Evolutionary conservation across 1,284 basidiomycete species (phyloP), one percentile per base, ranked within the genome.

Genomic region (Golubevia sp.): DNA sequence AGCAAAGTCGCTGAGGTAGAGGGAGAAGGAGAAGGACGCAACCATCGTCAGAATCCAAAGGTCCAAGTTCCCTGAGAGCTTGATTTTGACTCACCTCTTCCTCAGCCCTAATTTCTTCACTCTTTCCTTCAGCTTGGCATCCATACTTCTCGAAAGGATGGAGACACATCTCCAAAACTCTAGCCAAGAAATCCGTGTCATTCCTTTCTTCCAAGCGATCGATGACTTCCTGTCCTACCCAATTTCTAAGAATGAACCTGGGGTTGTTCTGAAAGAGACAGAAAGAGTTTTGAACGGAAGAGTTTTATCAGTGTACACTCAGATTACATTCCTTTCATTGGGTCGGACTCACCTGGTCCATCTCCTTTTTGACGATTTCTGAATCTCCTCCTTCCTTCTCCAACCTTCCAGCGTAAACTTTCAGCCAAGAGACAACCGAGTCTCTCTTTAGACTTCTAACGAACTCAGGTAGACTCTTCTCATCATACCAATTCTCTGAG

Each of bases 41-140:
- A 34, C 11, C 5, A 34, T 3, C 30, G 4, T 34, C 30, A 3
- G 30, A 34, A 5, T 34, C 30, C 5, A 34, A 34, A 34, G 20
- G 34, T 27, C 8, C 13, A 44, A n/a, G 4, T 1, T n/a, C n/a
- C n/a, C n/a, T n/a, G n/a, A n/a, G n/a, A n/a, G n/a, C n/a, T n/a
- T n/a, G n/a, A n/a, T n/a, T n/a, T n/a, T n/a, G 6, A 79, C 86
- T 68, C 66, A 88, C 87, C 88, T 88, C 87, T 88, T 88, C 67
- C 85, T 87, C 26, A 87, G 87, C 82, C 88, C 89, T 73, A 84
- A 85, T 87, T 38, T 71, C 66, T n/a, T 83, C 64, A 85, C 84
- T 25, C 83, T 83, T 69, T 4, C 67, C 74, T 21, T 70, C 62
- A 7, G 26, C 34, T 1, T 64, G 58, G 48, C 68, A 11, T 2